Evolutionary conservation across 2,329 filamentous ascomycete genomes (phyloP).

Genomic region (Alternaria sp.): DNA sequence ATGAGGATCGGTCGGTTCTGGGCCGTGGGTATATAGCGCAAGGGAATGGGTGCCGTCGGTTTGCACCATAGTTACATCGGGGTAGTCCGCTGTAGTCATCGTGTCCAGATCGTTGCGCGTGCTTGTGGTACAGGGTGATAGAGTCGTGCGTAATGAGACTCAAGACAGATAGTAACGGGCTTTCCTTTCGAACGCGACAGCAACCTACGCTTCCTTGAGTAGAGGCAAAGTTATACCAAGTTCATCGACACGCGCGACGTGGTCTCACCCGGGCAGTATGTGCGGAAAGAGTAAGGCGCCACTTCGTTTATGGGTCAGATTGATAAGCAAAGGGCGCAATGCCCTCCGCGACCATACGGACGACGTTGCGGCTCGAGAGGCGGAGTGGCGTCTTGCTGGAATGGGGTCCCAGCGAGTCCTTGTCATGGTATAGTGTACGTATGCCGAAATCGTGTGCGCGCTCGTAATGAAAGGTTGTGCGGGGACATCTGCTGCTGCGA

Average conservation of each 20-base stretch:
- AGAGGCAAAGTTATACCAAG: not conserved
- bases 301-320: not conserved
- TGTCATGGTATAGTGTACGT: not conserved
- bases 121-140: not conserved
- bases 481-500: not conserved
- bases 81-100: not conserved
- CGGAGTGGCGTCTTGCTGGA: not conserved
- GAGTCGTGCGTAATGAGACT: not conserved
- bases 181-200: not conserved
- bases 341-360: not conserved
- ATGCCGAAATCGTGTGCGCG: not conserved
- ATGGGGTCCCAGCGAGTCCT: not conserved
- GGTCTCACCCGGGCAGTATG: not conserved
- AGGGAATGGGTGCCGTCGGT: not conserved
- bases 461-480: not conserved
- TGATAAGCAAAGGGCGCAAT: not conserved
- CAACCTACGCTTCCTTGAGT: not conserved
- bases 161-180: not conserved
- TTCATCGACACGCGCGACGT: not conserved
- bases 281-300: not conserved
- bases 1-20: constrained; percentile 2
- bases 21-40: not conserved
- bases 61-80: not conserved
- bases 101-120: not conserved
- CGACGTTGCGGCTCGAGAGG: not conserved